Conservation (phyloP, 2,329 filamentous ascomycete species). For the Meredithiella fracta region DNA sequence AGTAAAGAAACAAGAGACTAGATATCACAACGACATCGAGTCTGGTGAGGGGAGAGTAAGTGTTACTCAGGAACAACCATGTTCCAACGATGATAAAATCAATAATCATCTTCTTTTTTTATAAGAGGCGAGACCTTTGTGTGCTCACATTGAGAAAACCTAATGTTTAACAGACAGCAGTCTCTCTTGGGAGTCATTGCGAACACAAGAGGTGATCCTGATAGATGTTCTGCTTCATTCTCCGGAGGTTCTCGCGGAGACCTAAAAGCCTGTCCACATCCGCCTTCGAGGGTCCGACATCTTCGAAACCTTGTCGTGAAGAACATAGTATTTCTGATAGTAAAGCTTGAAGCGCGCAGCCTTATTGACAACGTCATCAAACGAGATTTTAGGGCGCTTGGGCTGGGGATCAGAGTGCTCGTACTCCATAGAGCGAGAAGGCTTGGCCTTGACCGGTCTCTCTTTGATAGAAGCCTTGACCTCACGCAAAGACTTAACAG, state of each 20-base stretch:
- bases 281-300: conserved; percentile 33
- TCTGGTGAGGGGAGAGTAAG: not conserved
- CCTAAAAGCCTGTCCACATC: conserved; percentile 35
- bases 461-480: conserved; percentile 6
- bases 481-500: not conserved
- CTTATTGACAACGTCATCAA: conserved; percentile 31
- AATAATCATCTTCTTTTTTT: not conserved
- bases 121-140: not conserved
- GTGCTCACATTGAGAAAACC: not conserved
- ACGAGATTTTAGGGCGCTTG: conserved; percentile 20
- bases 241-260: conserved; percentile 36
- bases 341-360: conserved; percentile 38
- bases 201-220: conserved; percentile 24
- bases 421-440: conserved; percentile 13
- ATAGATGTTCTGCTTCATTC: conserved; percentile 45
- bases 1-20: conserved; percentile 3
- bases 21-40: not conserved
- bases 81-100: not conserved
- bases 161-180: not conserved
- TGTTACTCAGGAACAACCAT: not conserved
- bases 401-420: conserved; percentile 15
- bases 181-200: conserved; percentile 2
- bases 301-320: conserved; percentile 38
- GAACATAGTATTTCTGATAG: conserved; percentile 39
- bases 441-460: conserved; percentile 15